Base-by-base conservation (phyloP, 257 asterid species). In the Nicotiana otophora region DNA sequence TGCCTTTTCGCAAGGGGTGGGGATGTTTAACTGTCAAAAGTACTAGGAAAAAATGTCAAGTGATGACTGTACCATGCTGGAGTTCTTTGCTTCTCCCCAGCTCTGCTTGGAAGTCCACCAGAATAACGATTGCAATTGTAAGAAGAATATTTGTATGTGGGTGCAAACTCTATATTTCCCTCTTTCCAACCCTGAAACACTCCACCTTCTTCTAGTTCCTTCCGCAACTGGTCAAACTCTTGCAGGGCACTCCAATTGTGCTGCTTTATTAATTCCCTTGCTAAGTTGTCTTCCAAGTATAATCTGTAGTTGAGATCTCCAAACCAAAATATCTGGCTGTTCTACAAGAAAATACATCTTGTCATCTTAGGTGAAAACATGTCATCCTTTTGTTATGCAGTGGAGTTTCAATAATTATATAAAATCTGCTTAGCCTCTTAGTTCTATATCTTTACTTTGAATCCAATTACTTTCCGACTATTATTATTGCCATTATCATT, bases 291-390 rank as follows among this genome's bases (percentile, higher is more conserved):
- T 83, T 93, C 97, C 76, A 95, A 85, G 88, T 88, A 93, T 74
- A 95, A 76, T 84, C 99, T 92, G 88, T 95, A 95, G 92, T 95
- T 95, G 84, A 95, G 98, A 90, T 95, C 99, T 77, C 99, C 99
- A n/a, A 95, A 93, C 99, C 97, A 95, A 90, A 93, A 95, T 91
- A 95, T 91, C 92, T 86, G 93, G 85, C 99, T 95, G 94, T 81
- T 85, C 83, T 82, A 87, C 87, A 86, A 86, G 82, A 88, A n/a
- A 89, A 87, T 28, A 84, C 17, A 54, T 83, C 82, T 11, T 33
- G 57, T 84, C 69, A 34, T 79, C 30, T 83, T 16, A 65, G 20
- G n/a, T 19, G 68, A 19, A 61, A 72, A 72, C 7, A 33, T 78
- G 55, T 55, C 78, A 33, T 19, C 64, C 53, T 64, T 5, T 62